Conservation (phyloP, 1,284 basidiomycete species). For the Puccinia triticina region DNA sequence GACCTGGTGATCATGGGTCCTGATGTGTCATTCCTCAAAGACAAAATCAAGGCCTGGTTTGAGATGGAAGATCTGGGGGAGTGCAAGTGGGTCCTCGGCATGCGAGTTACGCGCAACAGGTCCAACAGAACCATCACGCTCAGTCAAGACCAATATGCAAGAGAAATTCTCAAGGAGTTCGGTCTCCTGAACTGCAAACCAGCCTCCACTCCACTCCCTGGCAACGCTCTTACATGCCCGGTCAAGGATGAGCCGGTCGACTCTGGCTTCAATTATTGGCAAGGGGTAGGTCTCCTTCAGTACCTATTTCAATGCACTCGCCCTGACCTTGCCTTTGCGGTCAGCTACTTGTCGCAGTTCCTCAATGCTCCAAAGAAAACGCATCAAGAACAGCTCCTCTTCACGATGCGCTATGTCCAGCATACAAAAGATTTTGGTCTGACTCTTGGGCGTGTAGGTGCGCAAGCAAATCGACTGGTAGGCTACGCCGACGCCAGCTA, state of each 20-base stretch:
- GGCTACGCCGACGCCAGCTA: neutral
- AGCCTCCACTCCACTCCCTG: neutral
- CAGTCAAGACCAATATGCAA: neutral
- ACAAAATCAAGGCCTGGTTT: neutral
- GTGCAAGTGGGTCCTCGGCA: neutral
- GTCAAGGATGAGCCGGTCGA: neutral
- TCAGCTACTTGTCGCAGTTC: neutral
- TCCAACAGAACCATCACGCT: neutral
- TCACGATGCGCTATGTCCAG: neutral
- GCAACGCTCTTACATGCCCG: neutral
- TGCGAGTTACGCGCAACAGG: neutral
- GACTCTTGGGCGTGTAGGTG: neutral
- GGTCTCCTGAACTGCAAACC: neutral
- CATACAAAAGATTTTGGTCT: neutral
- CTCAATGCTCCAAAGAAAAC: constrained; percentile 6
- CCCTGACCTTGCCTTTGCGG: neutral
- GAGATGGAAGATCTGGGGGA: constrained; percentile 29
- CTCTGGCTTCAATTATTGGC: neutral
- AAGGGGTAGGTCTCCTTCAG: neutral
- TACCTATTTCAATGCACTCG: neutral
- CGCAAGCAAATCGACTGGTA: too few species aligned
- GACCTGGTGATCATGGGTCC: constrained; percentile 3
- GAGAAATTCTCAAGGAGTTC: neutral
- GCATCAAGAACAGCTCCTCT: neutral
- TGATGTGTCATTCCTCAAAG: neutral